A percentile compares a stretch with the other conserved stretches of the same genome.
Conservation (phyloP, 208 protist species). For the Acanthamoeba lenticulata region DNA sequence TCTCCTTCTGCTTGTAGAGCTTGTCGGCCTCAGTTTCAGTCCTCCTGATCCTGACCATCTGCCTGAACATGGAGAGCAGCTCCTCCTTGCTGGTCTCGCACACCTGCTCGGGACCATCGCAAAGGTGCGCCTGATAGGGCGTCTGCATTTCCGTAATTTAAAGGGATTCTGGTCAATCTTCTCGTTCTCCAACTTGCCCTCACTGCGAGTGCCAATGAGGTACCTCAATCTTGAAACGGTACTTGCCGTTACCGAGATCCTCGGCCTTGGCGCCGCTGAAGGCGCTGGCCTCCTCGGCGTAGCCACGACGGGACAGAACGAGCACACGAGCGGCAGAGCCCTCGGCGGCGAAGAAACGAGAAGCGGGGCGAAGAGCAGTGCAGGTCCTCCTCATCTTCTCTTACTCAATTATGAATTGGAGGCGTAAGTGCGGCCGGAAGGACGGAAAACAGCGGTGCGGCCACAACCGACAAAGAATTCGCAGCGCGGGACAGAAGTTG, state of each 20-base stretch:
- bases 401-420: not conserved
- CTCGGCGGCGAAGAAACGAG: not conserved
- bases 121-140: conserved; percentile 48
- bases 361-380: not conserved
- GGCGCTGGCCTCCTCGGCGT: conserved; percentile 23
- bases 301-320: conserved; percentile 5
- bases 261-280: conserved; percentile 47
- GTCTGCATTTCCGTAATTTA: not conserved
- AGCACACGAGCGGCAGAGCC: not conserved
- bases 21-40: conserved; percentile 95
- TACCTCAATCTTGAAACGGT: conserved; percentile 38
- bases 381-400: not conserved
- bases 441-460: not conserved
- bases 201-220: not conserved
- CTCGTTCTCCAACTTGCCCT: not conserved
- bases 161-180: not conserved
- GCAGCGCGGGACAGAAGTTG: too few relatives aligned
- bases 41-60: conserved; percentile 94
- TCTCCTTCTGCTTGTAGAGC: conserved; percentile 95
- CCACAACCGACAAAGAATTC: not conserved
- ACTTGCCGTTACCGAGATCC: conserved; percentile 56
- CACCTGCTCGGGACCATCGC: conserved; percentile 39
- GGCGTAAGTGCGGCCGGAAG: not conserved
- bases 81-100: conserved; percentile 78
- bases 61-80: conserved; percentile 84